phyloP scores from a whole-genome alignment of 139 green algal species.

The Marvania coccoides region DNA sequence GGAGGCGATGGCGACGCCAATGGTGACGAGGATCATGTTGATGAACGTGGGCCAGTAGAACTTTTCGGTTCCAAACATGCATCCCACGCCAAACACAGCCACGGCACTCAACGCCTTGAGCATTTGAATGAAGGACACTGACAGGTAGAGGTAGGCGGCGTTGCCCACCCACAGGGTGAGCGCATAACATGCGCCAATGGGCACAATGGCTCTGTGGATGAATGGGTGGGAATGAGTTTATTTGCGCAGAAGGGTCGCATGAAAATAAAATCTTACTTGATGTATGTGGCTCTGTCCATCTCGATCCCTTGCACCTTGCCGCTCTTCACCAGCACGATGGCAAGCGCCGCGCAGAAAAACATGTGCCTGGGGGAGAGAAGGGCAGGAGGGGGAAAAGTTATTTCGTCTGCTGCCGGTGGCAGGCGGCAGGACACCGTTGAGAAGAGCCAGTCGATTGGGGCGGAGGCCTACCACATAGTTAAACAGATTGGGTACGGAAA shows the following conservation, averaged over 20 bases:
- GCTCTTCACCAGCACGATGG: constrained; percentile 47
- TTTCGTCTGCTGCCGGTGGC: too few relatives aligned
- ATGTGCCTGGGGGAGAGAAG: constrained; percentile 84
- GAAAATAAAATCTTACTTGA: constrained; percentile 2
- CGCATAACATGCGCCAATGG: constrained; percentile 88
- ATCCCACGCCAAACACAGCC: constrained; percentile 15
- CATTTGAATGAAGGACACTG: constrained; percentile 98
- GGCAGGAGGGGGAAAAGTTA: too few relatives aligned
- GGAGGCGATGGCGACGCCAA: constrained; percentile 76
- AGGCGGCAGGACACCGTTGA: too few relatives aligned
- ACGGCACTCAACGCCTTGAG: constrained; percentile 72
- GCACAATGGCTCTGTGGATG: constrained; percentile 64
- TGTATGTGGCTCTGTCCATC: constrained; percentile 63
- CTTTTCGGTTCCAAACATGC: constrained; percentile 72
- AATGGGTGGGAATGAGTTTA: not conserved
- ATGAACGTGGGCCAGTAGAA: constrained; percentile 40
- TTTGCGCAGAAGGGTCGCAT: constrained; percentile 3
- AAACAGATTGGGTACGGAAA: constrained; percentile 90
- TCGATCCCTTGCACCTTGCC: constrained; percentile 64
- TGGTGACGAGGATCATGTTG: constrained; percentile 85
- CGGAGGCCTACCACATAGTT: constrained; percentile 37
- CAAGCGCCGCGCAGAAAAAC: constrained; percentile 75
- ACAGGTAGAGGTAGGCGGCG: constrained; percentile 94
- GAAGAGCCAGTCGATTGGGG: not conserved
- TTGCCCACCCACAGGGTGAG: constrained; percentile 92